Evolutionary conservation across 257 asterid species (phyloP).

Genomic region (Solanum sejunctum): DNA sequence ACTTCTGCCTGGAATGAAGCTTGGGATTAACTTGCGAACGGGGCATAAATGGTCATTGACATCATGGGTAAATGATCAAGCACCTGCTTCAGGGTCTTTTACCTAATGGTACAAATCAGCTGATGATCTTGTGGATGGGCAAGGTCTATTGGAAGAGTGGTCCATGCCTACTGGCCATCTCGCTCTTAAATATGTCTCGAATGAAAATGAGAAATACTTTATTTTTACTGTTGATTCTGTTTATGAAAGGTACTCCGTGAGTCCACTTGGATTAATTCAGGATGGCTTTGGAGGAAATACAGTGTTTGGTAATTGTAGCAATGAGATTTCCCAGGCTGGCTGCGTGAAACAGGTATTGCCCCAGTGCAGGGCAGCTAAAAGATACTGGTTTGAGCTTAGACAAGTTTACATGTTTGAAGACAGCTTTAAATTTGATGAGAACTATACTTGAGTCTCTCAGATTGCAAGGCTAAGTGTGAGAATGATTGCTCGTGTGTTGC

Average conservation of each 20-base stretch:
- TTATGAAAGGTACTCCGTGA: not conserved
- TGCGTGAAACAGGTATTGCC: slow-evolving; percentile 4
- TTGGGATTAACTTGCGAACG: too few species aligned
- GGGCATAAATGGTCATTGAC: too few species aligned
- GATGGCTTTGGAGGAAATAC: not conserved
- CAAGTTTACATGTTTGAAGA: not conserved
- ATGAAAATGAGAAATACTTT: not conserved
- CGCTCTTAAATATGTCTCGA: not conserved
- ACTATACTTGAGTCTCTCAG: slow-evolving; percentile 5
- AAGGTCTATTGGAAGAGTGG: not conserved
- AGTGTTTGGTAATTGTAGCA: not conserved
- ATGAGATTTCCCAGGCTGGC: not conserved
- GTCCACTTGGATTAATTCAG: not conserved
- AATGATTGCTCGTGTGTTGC: slow-evolving; percentile 13
- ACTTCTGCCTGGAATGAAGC: too few species aligned
- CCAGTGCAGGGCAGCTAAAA: slow-evolving; percentile 5
- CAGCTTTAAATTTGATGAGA: not conserved
- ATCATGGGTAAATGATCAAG: too few species aligned
- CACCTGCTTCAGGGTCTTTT: too few species aligned
- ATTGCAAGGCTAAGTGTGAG: slow-evolving; percentile 12
- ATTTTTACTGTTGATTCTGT: not conserved
- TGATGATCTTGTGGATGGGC: not conserved
- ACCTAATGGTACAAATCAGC: too few species aligned
- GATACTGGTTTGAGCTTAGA: not conserved
- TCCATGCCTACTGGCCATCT: not conserved